Conservation (phyloP, 2,329 filamentous ascomycete species). For the Gliomastix tumulicola region DNA sequence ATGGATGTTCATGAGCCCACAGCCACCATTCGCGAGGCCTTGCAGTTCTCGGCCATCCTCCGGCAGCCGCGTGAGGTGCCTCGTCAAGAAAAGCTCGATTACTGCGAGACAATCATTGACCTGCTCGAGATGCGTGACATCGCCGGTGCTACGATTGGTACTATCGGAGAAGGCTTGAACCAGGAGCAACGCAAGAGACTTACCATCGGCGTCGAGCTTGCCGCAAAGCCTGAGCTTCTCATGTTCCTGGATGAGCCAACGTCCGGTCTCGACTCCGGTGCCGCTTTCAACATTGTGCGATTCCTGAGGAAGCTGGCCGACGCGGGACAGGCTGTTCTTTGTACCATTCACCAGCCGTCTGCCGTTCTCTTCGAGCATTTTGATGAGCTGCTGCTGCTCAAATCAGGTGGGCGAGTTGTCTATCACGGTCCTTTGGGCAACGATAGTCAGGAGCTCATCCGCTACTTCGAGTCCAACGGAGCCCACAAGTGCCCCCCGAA, state of each 20-base stretch:
- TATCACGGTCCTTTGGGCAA: slow-evolving; percentile 48
- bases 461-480: slow-evolving; percentile 46
- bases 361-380: slow-evolving; percentile 50
- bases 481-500: slow-evolving; percentile 36
- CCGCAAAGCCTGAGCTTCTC: slow-evolving; percentile 50
- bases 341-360: slow-evolving; percentile 54
- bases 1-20: slow-evolving; percentile 62
- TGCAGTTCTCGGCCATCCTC: slow-evolving; percentile 59
- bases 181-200: slow-evolving; percentile 51
- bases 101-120: slow-evolving; percentile 62
- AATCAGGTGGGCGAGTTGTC: slow-evolving; percentile 42
- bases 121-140: slow-evolving; percentile 63
- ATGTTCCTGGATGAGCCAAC: slow-evolving; percentile 60
- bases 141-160: slow-evolving; percentile 57
- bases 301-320: slow-evolving; percentile 56
- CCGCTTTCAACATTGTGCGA: slow-evolving; percentile 54
- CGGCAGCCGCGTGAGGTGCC: slow-evolving; percentile 53
- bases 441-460: slow-evolving; percentile 37
- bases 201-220: slow-evolving; percentile 50
- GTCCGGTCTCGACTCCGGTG: slow-evolving; percentile 50
- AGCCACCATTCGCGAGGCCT: slow-evolving; percentile 58
- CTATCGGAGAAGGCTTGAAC: slow-evolving; percentile 51
- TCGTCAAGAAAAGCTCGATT: slow-evolving; percentile 56
- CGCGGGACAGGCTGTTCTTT: slow-evolving; percentile 51
- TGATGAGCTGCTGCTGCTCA: slow-evolving; percentile 47